Evolutionary conservation across 2,329 filamentous ascomycete species (phyloP), one percentile per base, ranked within the genome.

Genomic region (Huntiella omanensis): DNA sequence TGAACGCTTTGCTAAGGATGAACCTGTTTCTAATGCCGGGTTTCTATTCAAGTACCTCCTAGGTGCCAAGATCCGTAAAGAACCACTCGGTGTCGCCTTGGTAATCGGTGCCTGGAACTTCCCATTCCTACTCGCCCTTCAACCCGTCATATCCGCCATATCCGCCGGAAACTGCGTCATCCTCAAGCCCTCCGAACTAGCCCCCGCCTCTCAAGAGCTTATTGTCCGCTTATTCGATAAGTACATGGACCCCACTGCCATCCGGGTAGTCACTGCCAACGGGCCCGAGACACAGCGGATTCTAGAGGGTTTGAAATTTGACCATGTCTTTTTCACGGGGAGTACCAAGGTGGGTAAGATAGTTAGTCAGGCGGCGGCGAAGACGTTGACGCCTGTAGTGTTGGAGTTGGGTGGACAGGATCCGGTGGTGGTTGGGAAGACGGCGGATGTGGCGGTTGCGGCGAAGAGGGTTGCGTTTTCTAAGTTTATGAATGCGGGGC

Each of bases 51-150:
- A 59, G 28, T 54, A 54, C 2, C 47, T 61, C 13, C 55, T 55
- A 15, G 50, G 55, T 5, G 55, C 60, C 0, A 54, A 57, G 5
- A 49, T 68, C 11, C 59, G 62, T 8, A 61, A 62, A 41, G 64
- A 68, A 51, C 65, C 66, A 1, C 55, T 62, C 2, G 66, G 65
- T 4, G 60, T 67, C 1, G 57, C 58, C 1, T 57, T 69, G 7
- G 60, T 69, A 37, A 62, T 69, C 16, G 60, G 62, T 0, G 58
- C 65, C 2, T 69, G 65, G 65, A 69, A 69, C 49, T 68, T 62
- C 13, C 65, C 66, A 1, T 53, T 68, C 43, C 50, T 59, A 3
- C 54, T 64, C 3, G 48, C 58, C 0, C 42, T 68, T 0, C 56
- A 61, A 45, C 64, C 64, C 15, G 52, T 65, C 33, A 49, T 67